Evolutionary conservation across 768 basidiomycete species (phyloP), one percentile per base, ranked within the genome.

Genomic region (Exidia glandulosa): DNA sequence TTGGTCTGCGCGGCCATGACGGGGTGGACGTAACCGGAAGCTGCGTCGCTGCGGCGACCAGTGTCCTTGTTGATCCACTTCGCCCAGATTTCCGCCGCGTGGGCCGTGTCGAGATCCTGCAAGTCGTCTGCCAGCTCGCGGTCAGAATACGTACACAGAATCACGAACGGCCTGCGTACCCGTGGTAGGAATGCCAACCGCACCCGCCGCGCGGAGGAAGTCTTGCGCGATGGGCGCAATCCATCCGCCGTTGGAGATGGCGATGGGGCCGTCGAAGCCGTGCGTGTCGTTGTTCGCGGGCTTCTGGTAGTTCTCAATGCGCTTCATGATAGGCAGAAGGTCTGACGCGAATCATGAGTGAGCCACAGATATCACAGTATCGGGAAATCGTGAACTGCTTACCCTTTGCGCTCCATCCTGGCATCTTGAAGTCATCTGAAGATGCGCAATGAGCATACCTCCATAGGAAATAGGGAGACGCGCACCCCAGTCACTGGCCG

Each of bases 1-100:
- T 87, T 88, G 66, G 65, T 74, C 70, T 88, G 86, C 41, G 79
- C 71, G 64, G 86, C 84, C 82, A 81, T 84, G 37, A 86, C 84
- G 59, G 83, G 81, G 77, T 85, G 84, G 47, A 86, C 81, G 67
- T 85, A 85, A 23, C 82, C 84, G 50, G 84, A 84, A 2, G 85
- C 84, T 55, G 85, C 85, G 63, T 87, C 86, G 62, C 83, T 85
- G 57, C 85, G 82, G 62, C 86, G 75, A 61, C 86, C 86, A 34
- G 84, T 87, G 66, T 85, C 80, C 64, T 83, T 78, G 70, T 86
- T 86, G 76, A 87, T 85, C 67, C 86, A 87, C 68, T 87, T 87
- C 56, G 85, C 85, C 85, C 85, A 86, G 59, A 86, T 83, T 69
- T 86, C 86, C 59, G 85, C 78, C 27, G 75, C 84, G 64, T 86